A percentile compares a stretch with the other conserved stretches of the same genome.
These are phyloP conservation scores for Flaveria sonorensis DNA, from an alignment of 129 eudicot species.

Conservation along the genomic window DNA sequence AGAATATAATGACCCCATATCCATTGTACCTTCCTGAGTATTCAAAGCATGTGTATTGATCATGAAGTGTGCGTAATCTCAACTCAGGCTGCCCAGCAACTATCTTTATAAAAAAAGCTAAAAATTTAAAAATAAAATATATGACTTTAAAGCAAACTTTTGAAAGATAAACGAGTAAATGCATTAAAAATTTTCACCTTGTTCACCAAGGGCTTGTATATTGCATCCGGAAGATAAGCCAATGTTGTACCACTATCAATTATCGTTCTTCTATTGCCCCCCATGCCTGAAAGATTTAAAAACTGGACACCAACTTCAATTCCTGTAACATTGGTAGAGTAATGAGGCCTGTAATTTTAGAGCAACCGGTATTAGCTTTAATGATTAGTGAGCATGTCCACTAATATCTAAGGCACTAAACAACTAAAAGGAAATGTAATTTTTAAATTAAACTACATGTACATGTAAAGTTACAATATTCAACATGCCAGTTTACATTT, in stretches of 20 bases:
- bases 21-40: slow-evolving; percentile 66
- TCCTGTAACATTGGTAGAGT: slow-evolving; percentile 78
- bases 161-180: neutral
- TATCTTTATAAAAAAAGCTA: slow-evolving; percentile 44
- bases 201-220: slow-evolving; percentile 61
- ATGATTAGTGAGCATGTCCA: neutral
- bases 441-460: neutral
- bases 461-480: slow-evolving; percentile 12
- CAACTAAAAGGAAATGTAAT: neutral
- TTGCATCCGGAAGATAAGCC: slow-evolving; percentile 84
- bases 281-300: slow-evolving; percentile 57
- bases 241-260: slow-evolving; percentile 91
- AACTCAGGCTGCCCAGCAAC: slow-evolving; percentile 71
- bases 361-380: slow-evolving; percentile 9
- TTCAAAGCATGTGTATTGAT: slow-evolving; percentile 83
- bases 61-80: slow-evolving; percentile 67
- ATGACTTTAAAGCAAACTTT: slow-evolving; percentile 22
- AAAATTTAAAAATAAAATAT: neutral
- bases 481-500: too few relatives aligned
- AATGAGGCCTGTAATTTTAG: slow-evolving; percentile 64
- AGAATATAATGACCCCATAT: slow-evolving; percentile 12
- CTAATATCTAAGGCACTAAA: slow-evolving; percentile 9
- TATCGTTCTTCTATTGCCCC: slow-evolving; percentile 62
- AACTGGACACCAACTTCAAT: slow-evolving; percentile 65
- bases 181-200: slow-evolving; percentile 43